Percentiles rank a stretch among this genome's conserved stretches.
Conservation (phyloP, 169 alveolate species). For the Plasmodium malariae region DNA sequence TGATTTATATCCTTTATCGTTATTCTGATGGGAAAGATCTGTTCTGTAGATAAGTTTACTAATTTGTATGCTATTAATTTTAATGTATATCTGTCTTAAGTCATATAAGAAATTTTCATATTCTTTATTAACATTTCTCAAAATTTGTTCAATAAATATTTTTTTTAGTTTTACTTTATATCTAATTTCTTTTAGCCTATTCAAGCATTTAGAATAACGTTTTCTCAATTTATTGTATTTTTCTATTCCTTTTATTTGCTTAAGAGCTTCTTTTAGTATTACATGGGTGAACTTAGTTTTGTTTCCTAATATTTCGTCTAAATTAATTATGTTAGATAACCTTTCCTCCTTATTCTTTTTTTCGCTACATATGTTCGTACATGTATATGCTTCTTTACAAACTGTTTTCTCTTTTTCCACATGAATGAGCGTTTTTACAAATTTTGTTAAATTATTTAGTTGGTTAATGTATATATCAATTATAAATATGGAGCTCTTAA, state of each 20-base stretch:
- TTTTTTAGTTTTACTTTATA: constrained; percentile 8
- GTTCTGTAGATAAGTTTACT: not conserved
- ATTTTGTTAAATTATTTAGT: not conserved
- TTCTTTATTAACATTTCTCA: constrained; percentile 1
- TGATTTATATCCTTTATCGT: not conserved
- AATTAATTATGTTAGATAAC: too few species aligned
- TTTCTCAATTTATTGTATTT: not conserved
- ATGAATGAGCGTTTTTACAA: not conserved
- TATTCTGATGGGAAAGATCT: not conserved
- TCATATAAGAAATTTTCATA: not conserved
- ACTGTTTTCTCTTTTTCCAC: not conserved
- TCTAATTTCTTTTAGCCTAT: constrained; percentile 3
- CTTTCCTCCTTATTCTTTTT: not conserved
- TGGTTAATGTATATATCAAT: not conserved
- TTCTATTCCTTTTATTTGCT: not conserved
- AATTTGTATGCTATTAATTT: not conserved
- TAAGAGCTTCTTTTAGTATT: not conserved
- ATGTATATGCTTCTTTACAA: not conserved
- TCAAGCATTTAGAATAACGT: not conserved
- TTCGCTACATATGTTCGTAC: too few species aligned
- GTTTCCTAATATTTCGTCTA: not conserved
- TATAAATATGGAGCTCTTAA: not conserved
- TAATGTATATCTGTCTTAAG: not conserved
- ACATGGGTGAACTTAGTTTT: not conserved
- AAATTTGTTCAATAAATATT: not conserved